A percentile compares a stretch with the other conserved stretches of the same genome.
phyloP scores from a whole-genome alignment of 371 early-diverging fungal species.

The Sporodiniella umbellata region DNA sequence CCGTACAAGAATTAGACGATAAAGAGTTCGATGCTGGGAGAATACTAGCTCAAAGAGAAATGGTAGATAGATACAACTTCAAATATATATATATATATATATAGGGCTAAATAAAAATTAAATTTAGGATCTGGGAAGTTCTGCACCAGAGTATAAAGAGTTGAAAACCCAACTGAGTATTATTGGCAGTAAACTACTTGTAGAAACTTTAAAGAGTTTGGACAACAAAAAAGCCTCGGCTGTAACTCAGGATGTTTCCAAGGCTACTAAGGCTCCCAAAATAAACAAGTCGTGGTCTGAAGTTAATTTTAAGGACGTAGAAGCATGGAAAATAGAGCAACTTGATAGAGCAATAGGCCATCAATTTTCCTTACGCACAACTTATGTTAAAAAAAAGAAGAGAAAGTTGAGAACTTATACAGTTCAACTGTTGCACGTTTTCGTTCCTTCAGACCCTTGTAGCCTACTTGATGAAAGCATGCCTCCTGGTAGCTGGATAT shows the following conservation, averaged over 20 bases:
- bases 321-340: conserved; percentile 60
- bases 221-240: conserved; percentile 53
- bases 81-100: conserved; percentile 1
- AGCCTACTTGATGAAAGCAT: conserved; percentile 22
- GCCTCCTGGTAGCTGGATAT: conserved; percentile 41
- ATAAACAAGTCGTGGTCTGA: conserved; percentile 57
- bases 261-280: conserved; percentile 76
- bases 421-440: conserved; percentile 26
- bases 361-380: conserved; percentile 30
- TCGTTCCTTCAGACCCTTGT: conserved; percentile 17
- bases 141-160: conserved; percentile 17
- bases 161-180: conserved; percentile 47
- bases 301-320: conserved; percentile 62
- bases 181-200: conserved; percentile 63
- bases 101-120: not conserved
- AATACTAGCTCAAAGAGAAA: conserved; percentile 67
- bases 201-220: conserved; percentile 62
- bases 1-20: conserved; percentile 81
- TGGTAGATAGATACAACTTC: conserved; percentile 28
- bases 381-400: conserved; percentile 8
- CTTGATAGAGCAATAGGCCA: conserved; percentile 74
- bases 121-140: conserved; percentile 1
- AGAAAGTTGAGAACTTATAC: conserved; percentile 11
- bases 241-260: conserved; percentile 55
- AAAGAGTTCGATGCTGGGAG: conserved; percentile 83